Evolutionary conservation across 2,329 filamentous ascomycete genomes (phyloP).

Genomic region (Calonectria leucothoes): DNA sequence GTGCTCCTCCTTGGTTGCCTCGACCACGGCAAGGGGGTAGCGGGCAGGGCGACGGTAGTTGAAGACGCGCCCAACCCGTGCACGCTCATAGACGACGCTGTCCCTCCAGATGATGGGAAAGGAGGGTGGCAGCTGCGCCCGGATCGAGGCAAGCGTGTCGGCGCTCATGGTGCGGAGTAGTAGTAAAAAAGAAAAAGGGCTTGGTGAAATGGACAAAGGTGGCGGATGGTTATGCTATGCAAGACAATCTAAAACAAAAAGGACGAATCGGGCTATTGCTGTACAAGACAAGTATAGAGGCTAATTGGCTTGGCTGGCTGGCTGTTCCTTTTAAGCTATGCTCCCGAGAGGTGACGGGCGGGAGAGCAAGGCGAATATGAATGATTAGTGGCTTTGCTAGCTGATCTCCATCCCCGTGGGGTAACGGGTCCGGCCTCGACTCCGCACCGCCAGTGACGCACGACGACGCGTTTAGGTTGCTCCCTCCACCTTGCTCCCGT

Average conservation of each 20-base stretch:
- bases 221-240: not conserved
- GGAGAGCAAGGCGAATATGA: constrained; percentile 2
- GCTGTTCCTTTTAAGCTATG: constrained; percentile 8
- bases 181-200: not conserved
- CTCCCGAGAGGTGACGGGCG: not conserved
- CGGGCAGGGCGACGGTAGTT: constrained; percentile 51
- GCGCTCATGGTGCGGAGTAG: constrained; percentile 7
- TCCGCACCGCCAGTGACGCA: constrained; percentile 1
- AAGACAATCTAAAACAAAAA: not conserved
- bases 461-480: not conserved
- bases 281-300: not conserved
- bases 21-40: constrained; percentile 55
- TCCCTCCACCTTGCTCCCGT: constrained; percentile 16
- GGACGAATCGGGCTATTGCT: constrained; percentile 12
- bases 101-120: constrained; percentile 40
- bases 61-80: constrained; percentile 55
- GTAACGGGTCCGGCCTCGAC: constrained; percentile 10
- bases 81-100: constrained; percentile 37
- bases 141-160: constrained; percentile 11
- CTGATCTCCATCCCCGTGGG: constrained; percentile 9
- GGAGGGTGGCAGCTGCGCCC: constrained; percentile 21
- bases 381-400: not conserved
- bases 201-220: not conserved
- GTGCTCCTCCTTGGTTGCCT: constrained; percentile 50
- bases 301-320: not conserved